Evolutionary conservation across 2,329 filamentous ascomycete genomes (phyloP).

Genomic region (Pseudocercospora cruenta): DNA sequence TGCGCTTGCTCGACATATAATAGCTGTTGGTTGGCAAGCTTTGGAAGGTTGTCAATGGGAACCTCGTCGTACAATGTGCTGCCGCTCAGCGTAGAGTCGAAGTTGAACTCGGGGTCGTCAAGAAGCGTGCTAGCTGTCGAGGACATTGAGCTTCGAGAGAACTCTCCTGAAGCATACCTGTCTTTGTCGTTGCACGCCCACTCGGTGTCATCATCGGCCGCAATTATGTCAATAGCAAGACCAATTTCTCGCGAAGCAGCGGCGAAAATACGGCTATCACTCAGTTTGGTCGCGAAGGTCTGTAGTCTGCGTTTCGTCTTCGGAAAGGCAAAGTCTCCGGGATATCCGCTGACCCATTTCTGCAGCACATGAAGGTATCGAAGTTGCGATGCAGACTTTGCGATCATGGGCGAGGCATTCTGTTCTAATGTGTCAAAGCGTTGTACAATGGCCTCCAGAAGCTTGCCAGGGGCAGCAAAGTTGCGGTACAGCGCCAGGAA

Average conservation of each 20-base stretch:
- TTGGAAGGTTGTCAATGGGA: conserved; percentile 35
- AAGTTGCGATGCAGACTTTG: conserved; percentile 78
- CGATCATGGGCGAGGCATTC: conserved; percentile 70
- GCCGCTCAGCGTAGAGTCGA: conserved; percentile 36
- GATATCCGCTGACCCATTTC: conserved; percentile 87
- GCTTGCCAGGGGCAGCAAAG: conserved; percentile 78
- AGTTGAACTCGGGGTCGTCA: conserved; percentile 38
- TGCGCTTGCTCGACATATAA: conserved; percentile 79
- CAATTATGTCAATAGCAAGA: conserved; percentile 72
- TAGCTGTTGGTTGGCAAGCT: conserved; percentile 53
- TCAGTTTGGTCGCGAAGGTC: conserved; percentile 75
- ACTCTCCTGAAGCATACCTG: conserved; percentile 44
- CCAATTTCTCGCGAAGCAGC: conserved; percentile 85
- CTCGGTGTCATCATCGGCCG: conserved; percentile 86
- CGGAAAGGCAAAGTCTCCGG: conserved; percentile 86
- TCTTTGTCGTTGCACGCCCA: conserved; percentile 85
- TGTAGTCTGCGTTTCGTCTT: conserved; percentile 72
- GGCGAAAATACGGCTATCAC: conserved; percentile 78
- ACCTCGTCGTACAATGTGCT: conserved; percentile 35
- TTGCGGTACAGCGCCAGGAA: conserved; percentile 94
- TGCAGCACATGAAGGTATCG: conserved; percentile 82
- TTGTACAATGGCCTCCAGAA: conserved; percentile 77
- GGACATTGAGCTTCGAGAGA: conserved; percentile 42
- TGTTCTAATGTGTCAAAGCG: conserved; percentile 73
- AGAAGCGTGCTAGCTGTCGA: conserved; percentile 40